A percentile compares a stretch with the other conserved stretches of the same genome.
These are phyloP conservation scores for Periconia digitata DNA, from an alignment of 2,329 filamentous ascomycete species.

Conservation along the genomic window DNA sequence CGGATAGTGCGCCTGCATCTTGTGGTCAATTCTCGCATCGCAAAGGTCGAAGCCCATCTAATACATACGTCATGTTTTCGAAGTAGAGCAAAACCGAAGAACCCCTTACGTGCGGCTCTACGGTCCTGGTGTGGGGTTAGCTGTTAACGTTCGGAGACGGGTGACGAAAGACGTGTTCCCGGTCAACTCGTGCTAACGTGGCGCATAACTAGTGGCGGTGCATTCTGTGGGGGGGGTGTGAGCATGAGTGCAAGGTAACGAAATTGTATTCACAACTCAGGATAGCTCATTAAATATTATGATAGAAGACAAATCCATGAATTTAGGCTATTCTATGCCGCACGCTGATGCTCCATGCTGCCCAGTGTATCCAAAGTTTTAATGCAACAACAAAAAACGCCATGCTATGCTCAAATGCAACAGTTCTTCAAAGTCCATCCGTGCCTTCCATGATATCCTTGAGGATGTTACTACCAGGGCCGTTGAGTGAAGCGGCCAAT, in stretches of 20 bases:
- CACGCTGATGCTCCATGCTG: neutral
- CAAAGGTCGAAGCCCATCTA: neutral
- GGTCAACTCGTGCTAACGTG: neutral
- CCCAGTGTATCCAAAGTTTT: neutral
- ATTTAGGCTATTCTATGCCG: neutral
- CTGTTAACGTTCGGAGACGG: neutral
- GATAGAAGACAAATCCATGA: too few relatives aligned
- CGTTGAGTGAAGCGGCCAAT: conserved; percentile 67
- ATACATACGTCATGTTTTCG: conserved; percentile 2
- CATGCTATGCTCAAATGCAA: conserved; percentile 5
- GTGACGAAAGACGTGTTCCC: conserved; percentile 2
- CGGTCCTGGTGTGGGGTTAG: neutral
- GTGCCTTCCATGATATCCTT: conserved; percentile 34
- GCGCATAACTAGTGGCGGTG: conserved; percentile 1
- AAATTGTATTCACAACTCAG: too few relatives aligned
- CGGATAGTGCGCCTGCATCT: conserved; percentile 41
- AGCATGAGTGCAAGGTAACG: too few relatives aligned
- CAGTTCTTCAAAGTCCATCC: conserved; percentile 3
- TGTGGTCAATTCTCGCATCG: neutral
- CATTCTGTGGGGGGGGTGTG: too few relatives aligned
- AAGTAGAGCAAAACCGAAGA: neutral
- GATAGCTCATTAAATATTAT: too few relatives aligned
- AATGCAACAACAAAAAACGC: neutral
- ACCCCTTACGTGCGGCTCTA: neutral
- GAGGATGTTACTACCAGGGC: conserved; percentile 48